Evolutionary conservation across 2,329 filamentous ascomycete species (phyloP), one percentile per base, ranked within the genome.

Genomic region (Fusarium decemcellulare): DNA sequence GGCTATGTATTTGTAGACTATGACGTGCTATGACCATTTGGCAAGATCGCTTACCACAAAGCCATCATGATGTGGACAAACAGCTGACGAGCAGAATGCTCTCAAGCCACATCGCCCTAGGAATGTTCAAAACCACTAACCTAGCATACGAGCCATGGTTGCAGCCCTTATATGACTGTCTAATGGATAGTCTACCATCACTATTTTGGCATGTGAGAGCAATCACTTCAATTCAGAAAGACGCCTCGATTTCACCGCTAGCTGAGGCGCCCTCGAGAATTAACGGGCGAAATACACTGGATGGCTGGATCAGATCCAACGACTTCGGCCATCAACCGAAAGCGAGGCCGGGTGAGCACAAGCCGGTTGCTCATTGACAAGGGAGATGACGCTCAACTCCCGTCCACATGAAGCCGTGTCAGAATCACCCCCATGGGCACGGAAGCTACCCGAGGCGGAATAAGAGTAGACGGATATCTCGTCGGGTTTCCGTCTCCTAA

Each of bases 321-420:
- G 30, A 8, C 15, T 37, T 67, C 59, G 42, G 37, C 32, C 34
- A 34, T 40, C 30, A 43, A 44, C 51, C 54, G 55, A 64, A 34
- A 43, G 15, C 16, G 18, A 18, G 8, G 27, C 23, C 27, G 36
- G 36, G 37, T 43, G 36, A 42, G 14, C 47, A 53, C 23, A 29
- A 10, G 30, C 29, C 29, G 37, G 37, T 34, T 36, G 14, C 30
- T 29, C 23, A 30, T 14, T 10, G 34, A 51, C 34, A 48, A 27
- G 6, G 42, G 11, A 5, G 23, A 62, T 47, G 40, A 14, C 8
- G 11, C 16, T 43, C 4, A 27, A 23, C 42, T 55, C 9, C 14
- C 10, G 7, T 2, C 18, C 15, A 47, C 16, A 39, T 52, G n/a
- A 48, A 7, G 18, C 52, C n/a, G 10, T 51, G 42, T 54, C 59